Base-by-base conservation (phyloP, 2,329 filamentous ascomycete genomes). In the Pezicula radicicola region DNA sequence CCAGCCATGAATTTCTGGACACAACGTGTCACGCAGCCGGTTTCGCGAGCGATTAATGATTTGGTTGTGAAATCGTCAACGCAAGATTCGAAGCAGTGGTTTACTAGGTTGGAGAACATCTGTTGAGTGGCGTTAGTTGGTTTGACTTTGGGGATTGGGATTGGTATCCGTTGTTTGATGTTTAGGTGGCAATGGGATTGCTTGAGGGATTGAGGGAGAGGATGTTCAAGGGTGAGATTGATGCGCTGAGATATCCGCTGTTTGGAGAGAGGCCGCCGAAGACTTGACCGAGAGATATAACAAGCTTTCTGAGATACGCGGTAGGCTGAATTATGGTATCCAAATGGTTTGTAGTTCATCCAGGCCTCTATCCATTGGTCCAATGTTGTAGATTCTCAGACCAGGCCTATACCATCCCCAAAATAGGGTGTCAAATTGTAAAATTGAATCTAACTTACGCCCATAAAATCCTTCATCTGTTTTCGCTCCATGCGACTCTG, bases 391-490 rank as follows among this genome's bases (percentile, higher is more conserved):
- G 40, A 48, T 16, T 37, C 19, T 9, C 10, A 46, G 27, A 9
- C 12, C 15, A 33, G 13, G 44, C 27, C 16, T 21, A 16, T 41
- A 9, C 39, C 10, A 9, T 21, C 39, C 25, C 39, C n/a, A 21
- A 16, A 15, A 1, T 7, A 41, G 4, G 7, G 40, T 10, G 4
- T 18, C 12, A 3, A 19, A 42, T 21, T 6, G 18, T 15, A 42
- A 18, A 27, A 12, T 18, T 16, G 70, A 18, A 40, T 43, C 7
- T 42, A 8, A 79, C 90, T 64, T 81, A 97, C 94, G 66, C 84
- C 89, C 87, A 97, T 96, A 70, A 99, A 97, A 71, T 97, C 93
- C 78, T 96, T 96, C 81, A 99, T 90, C 76, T 99, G 94, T 76
- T 94, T 95, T 76, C 89, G 89, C 79, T 97, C 91, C 84, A 99